These are phyloP conservation scores for Ustilago xerochloae DNA, from an alignment of 1,284 basidiomycete species.

Conservation along the genomic window DNA sequence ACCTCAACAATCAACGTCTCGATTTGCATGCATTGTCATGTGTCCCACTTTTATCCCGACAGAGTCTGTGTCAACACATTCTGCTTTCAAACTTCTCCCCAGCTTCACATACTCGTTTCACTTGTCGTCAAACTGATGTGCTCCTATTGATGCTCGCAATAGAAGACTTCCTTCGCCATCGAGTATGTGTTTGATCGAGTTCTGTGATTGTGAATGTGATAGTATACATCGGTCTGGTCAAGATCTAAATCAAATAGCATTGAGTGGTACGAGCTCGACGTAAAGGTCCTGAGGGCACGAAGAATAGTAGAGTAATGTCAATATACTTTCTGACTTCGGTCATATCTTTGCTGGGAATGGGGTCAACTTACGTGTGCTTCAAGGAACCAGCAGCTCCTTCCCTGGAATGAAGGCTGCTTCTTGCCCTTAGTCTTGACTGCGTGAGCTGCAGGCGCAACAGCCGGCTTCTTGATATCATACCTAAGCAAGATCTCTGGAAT, in stretches of 20 bases:
- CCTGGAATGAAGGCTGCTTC: slow-evolving; percentile 29
- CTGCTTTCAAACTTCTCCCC: no score
- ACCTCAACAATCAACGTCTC: no score
- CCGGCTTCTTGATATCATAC: slow-evolving; percentile 47
- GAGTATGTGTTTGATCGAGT: no score
- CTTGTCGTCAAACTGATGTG: no score
- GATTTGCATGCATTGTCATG: no score
- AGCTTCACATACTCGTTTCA: no score
- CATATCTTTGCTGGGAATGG: no score
- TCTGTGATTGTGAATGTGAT: no score
- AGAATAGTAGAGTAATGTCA: neutral
- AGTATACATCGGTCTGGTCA: neutral
- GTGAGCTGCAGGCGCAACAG: neutral
- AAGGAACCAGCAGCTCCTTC: slow-evolving; percentile 44
- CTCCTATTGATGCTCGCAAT: no score
- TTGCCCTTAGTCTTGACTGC: neutral
- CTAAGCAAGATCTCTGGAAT: slow-evolving; percentile 54
- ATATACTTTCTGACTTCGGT: neutral
- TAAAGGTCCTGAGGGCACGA: slow-evolving; percentile 24
- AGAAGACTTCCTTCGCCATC: no score
- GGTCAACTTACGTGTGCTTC: slow-evolving; percentile 48
- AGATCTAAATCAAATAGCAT: neutral
- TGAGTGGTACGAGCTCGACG: slow-evolving; percentile 36
- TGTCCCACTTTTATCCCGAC: no score
- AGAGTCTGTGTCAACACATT: no score